Percentiles rank a stretch among this genome's conserved stretches.
Conservation (phyloP, 495 filamentous ascomycete genomes). For the Hyaloscypha variabilis region DNA sequence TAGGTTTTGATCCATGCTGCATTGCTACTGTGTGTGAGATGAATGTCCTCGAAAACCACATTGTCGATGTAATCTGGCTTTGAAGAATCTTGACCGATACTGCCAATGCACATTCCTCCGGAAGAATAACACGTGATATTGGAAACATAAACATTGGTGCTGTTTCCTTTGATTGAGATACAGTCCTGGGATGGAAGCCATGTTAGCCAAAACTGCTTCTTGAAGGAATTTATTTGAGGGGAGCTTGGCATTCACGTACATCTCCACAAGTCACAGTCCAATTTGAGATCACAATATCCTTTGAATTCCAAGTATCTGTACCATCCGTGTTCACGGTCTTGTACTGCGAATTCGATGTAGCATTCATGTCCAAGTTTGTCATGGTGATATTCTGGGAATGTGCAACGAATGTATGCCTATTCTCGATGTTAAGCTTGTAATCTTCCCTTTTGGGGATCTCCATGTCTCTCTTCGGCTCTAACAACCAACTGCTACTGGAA, state of each 20-base stretch:
- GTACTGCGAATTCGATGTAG: slow-evolving; percentile 27
- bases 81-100: slow-evolving; percentile 43
- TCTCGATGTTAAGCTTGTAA: background rate
- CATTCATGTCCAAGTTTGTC: slow-evolving; percentile 47
- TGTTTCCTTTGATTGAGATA: slow-evolving; percentile 43
- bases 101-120: slow-evolving; percentile 41
- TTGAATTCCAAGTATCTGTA: slow-evolving; percentile 41
- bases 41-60: slow-evolving; percentile 36
- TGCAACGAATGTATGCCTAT: slow-evolving; percentile 25
- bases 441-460: background rate
- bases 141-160: slow-evolving; percentile 38
- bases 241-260: slow-evolving; percentile 15
- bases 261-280: slow-evolving; percentile 40
- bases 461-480: too few species aligned
- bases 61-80: slow-evolving; percentile 42
- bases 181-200: slow-evolving; percentile 22
- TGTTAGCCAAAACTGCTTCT: background rate
- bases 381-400: slow-evolving; percentile 42
- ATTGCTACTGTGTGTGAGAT: slow-evolving; percentile 39
- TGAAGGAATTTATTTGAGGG: background rate
- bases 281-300: slow-evolving; percentile 37
- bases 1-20: slow-evolving; percentile 46
- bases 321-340: slow-evolving; percentile 42
- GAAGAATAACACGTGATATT: slow-evolving; percentile 36
- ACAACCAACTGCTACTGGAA: too few species aligned